Percentiles rank a stretch among this genome's conserved stretches.
Evolutionary conservation across 2,329 filamentous ascomycete species (phyloP).

Genomic region (Periconia digitata): DNA sequence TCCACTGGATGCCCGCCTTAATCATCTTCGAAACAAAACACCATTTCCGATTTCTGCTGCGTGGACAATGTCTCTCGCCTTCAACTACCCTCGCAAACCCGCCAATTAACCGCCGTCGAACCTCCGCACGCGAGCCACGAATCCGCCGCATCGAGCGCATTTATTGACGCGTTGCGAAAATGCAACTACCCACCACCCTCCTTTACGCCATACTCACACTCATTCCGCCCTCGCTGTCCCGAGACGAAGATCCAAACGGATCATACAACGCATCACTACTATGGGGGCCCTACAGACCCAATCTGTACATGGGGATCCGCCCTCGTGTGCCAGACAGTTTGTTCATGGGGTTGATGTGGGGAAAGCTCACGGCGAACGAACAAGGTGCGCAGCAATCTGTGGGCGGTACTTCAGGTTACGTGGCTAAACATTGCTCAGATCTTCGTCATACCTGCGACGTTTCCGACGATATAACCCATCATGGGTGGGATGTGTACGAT

Average conservation of each 20-base stretch:
- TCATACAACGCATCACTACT: slow-evolving; percentile 74
- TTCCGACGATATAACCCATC: slow-evolving; percentile 86
- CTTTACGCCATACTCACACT: slow-evolving; percentile 18
- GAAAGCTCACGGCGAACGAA: slow-evolving; percentile 76
- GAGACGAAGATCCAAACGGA: slow-evolving; percentile 14
- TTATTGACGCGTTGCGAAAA: slow-evolving; percentile 11
- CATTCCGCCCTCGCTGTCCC: slow-evolving; percentile 11
- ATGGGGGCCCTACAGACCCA: slow-evolving; percentile 94
- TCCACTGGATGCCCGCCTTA: neutral
- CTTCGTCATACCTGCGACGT: slow-evolving; percentile 94
- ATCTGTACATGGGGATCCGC: slow-evolving; percentile 87
- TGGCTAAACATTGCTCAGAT: slow-evolving; percentile 37
- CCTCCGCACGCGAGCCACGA: neutral
- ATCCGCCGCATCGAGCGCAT: slow-evolving; percentile 2
- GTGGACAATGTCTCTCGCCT: neutral
- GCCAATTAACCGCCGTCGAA: slow-evolving; percentile 3
- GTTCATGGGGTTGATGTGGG: slow-evolving; percentile 83
- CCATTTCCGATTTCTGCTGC: neutral
- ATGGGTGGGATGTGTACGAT: slow-evolving; percentile 97
- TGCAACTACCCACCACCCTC: slow-evolving; percentile 22
- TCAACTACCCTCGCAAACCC: neutral
- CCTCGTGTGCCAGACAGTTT: slow-evolving; percentile 79
- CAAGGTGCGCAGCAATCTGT: slow-evolving; percentile 60
- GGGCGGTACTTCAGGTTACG: neutral
- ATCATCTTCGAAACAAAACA: neutral